Evolutionary conservation across 768 basidiomycete genomes (phyloP), one percentile per base, ranked within the genome.

Genomic region (Nidularia pulvinata): DNA sequence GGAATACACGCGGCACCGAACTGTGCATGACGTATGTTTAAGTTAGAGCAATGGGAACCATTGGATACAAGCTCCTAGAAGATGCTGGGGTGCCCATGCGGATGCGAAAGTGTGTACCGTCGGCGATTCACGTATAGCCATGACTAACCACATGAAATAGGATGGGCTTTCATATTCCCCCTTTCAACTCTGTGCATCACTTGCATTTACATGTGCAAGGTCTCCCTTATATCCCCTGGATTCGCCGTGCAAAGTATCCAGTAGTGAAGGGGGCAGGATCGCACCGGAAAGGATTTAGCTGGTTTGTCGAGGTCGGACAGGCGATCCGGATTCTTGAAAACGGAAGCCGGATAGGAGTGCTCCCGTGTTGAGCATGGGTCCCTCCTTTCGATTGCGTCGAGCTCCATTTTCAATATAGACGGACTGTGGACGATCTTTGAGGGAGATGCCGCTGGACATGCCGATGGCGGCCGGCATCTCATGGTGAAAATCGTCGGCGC

Each of bases 131-230:
- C n/a, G n/a, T n/a, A n/a, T n/a, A n/a, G n/a, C n/a, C n/a, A n/a
- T n/a, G n/a, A n/a, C n/a, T n/a, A n/a, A n/a, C n/a, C n/a, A n/a
- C n/a, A n/a, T 22, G 11, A 47, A 51, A 35, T 52, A 91, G 91
- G 56, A 74, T 91, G 72, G 90, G 91, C 1, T 93, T 91, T 61
- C 90, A 93, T 63, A 88, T 91, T 50, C 87, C 90, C 0, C 91
- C 91, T 0, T 89, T 88, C 67, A 86, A 81, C 53, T 85, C 84
- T 33, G 77, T 92, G 5, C 62, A 82, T 35, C 90, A 93, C 62
- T 72, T 93, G 13, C 91, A 92, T 64, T 68, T 93, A 37, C 91
- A 92, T 61, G 81, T 87, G 22, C 86, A 88, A 46, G 84, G 73
- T 4, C 64, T 89, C 49, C 91, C 91, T 0, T 90, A 88, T 71